Evolutionary conservation across 2,329 filamentous ascomycete genomes (phyloP), one percentile per base, ranked within the genome.

Genomic region (Trichoderma brevicompactum): DNA sequence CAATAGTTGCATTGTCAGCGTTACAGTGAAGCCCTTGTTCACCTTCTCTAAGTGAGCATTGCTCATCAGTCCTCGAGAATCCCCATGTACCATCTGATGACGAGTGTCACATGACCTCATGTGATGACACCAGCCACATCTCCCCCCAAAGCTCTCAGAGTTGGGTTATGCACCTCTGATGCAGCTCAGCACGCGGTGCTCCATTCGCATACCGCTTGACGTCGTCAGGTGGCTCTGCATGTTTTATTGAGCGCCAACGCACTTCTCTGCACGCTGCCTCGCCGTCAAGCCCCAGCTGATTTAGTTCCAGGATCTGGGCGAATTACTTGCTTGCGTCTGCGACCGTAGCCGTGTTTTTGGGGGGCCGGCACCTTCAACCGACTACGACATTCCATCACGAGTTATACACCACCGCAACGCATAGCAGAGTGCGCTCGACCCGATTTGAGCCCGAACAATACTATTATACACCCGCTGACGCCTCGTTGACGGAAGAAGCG

Each of bases 111-210:
- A 65, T 67, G 66, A 71, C 56, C 68, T 74, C 72, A 74, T 71
- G 73, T 73, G 75, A 73, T 52, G 53, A 65, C 69, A 75, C 74
- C 69, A 60, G 75, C 74, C 75, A 74, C 72, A 71, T 3, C 34
- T 49, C 19, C 15, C 15, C 23, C 7, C 9, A 5, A 50, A 53
- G 50, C 50, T 53, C 34, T 36, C 48, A 60, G 49, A 54, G 36
- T 40, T 50, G 40, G n/a, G 12, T 36, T 48, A 66, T 66, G 65
- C 65, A 66, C 52, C 60, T 59, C 40, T 52, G 48, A 52, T 52
- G 58, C 65, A 66, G 48, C 54, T 43, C 64, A 56, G 52, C 65
- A 63, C 65, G 59, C 65, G 65, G 36, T 49, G 50, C 52, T 66
- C 58, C 65, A 66, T 65, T 65, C 61, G 53, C 56, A 66, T 66